Conservation (phyloP, 495 filamentous ascomycete species). For the Massariosphaeria phaeospora region DNA sequence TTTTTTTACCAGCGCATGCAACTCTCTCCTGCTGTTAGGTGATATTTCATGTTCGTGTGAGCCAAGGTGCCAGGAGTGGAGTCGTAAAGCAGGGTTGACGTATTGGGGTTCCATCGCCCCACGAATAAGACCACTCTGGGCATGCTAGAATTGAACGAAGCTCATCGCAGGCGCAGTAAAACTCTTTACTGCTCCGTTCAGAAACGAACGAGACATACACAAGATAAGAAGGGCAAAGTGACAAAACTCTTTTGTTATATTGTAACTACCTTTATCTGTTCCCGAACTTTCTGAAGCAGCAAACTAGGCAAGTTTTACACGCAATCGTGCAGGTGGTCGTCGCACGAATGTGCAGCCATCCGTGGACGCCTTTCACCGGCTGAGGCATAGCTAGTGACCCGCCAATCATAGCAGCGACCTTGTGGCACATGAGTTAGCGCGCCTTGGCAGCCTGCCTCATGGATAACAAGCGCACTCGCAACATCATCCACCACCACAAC, state of each 20-base stretch:
- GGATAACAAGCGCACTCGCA: background rate
- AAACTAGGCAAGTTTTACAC: background rate
- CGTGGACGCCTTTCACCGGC: background rate
- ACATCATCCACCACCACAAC: background rate
- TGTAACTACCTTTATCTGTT: too few relatives aligned
- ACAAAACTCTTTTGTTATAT: too few relatives aligned
- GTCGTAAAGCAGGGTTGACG: too few relatives aligned
- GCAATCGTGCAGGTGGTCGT: background rate
- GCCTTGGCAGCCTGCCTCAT: background rate
- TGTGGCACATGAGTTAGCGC: background rate
- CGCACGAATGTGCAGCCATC: background rate
- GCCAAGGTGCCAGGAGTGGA: too few relatives aligned
- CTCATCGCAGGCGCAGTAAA: too few relatives aligned
- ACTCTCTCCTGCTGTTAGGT: too few relatives aligned
- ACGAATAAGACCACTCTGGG: too few relatives aligned
- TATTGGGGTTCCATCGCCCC: too few relatives aligned
- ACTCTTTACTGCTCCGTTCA: too few relatives aligned
- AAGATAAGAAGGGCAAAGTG: background rate
- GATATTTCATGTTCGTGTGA: too few relatives aligned
- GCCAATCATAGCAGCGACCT: background rate
- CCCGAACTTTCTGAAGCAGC: background rate
- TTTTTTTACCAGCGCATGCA: too few relatives aligned
- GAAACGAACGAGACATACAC: background rate
- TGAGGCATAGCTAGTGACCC: background rate
- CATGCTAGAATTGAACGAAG: too few relatives aligned